Base-by-base conservation (phyloP, 352 stramenopile species). In the Thraustochytrium striatum region DNA sequence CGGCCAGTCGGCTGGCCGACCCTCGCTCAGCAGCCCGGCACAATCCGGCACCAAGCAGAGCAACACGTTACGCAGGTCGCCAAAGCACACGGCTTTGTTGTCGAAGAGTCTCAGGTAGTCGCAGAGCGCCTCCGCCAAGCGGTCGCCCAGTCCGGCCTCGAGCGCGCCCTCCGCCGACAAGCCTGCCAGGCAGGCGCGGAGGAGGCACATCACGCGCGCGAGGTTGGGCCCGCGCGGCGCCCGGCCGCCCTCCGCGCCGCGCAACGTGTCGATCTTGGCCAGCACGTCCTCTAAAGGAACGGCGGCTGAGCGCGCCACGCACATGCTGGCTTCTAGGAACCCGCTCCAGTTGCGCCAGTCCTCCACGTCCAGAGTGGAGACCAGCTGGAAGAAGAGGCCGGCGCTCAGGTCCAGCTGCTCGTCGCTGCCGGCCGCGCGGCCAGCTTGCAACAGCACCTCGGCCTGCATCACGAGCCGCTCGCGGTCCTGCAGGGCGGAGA, bases 301-400 rank as follows among this genome's bases (percentile, higher is more conserved):
- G 33, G 25, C 1, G 39, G 19, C 33, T 0, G 2, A 39, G 1
- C 50, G 41, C 3, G 9, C 32, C 19, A 52, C 5, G 7, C 19
- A 25, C 16, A 43, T 47, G 2, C 41, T 32, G 25, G 61, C 33
- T 32, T 75, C 65, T 35, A 75, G 58, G 50, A 38, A 30, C 3
- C 65, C 65, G 44, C 44, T 68, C 65, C 65, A 75, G 30, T 75
- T 75, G 44, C 65, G 44, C 65, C 65, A 75, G 30, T 75, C 65
- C 36, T 75, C 65, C 8, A 32, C 9, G 50, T 75, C 65, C 30
- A 61, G 41, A 13, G 16, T 33, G 5, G 39, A 11, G 0, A 68
- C 9, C 0, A 75, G 65, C 47, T 75, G 19, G 21, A 58, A n/a
- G 52, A 62, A 75, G 36, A 55, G 25, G 47, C 16, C 25, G 47